Percentiles rank a stretch among this genome's conserved stretches.
Conservation (phyloP, 441 rosid genomes). For the Biscutella laevigata region DNA sequence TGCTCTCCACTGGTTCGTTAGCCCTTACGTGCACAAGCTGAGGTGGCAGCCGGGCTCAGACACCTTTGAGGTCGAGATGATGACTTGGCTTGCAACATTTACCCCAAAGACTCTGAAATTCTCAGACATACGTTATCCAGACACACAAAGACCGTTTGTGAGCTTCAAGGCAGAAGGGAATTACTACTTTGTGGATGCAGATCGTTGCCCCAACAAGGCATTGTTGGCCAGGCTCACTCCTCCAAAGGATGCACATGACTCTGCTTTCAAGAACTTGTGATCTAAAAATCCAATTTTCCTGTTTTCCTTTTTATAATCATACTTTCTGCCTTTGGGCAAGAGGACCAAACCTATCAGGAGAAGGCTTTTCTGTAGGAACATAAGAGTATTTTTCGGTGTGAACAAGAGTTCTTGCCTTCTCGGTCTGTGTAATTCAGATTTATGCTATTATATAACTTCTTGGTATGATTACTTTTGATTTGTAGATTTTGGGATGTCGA, state of each 20-base stretch:
- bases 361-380: too few species aligned
- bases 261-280: conserved; percentile 82
- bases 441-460: too few species aligned
- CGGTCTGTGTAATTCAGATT: too few species aligned
- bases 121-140: conserved; percentile 61
- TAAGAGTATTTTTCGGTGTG: too few species aligned
- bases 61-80: conserved; percentile 83
- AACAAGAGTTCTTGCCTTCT: too few species aligned
- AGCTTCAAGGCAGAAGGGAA: conserved; percentile 67
- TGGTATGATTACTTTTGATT: too few species aligned
- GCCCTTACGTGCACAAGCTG: conserved; percentile 84
- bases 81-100: conserved; percentile 75
- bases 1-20: conserved; percentile 84
- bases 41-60: conserved; percentile 91
- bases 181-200: conserved; percentile 61
- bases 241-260: conserved; percentile 46
- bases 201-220: conserved; percentile 83
- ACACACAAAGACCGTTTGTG: conserved; percentile 77
- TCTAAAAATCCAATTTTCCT: neutral
- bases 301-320: neutral
- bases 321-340: too few species aligned
- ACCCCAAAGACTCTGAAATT: conserved; percentile 59
- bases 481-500: too few species aligned
- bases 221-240: conserved; percentile 75
- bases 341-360: too few species aligned